Evolutionary conservation across 345 rosid genomes (phyloP).

Genomic region (Brassica carinata): DNA sequence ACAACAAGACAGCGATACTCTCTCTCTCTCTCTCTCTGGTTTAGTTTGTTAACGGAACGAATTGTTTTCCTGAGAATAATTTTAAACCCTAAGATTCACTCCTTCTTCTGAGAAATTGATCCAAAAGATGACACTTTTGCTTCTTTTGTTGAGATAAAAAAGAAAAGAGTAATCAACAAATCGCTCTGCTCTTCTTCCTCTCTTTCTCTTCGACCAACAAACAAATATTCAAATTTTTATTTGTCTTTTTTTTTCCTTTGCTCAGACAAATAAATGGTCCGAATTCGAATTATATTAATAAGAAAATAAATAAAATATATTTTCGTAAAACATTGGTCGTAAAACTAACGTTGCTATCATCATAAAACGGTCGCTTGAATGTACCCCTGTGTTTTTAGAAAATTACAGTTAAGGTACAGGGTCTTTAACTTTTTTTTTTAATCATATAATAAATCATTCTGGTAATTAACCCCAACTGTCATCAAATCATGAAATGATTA

Average conservation of each 20-base stretch:
- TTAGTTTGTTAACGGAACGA: constrained; percentile 8
- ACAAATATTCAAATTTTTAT: constrained; percentile 13
- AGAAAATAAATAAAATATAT: background rate
- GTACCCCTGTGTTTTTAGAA: background rate
- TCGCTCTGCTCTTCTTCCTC: constrained; percentile 38
- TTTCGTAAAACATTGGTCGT: background rate
- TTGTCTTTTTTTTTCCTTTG: background rate
- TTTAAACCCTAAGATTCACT: constrained; percentile 26
- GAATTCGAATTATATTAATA: constrained; percentile 29
- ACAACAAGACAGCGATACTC: no score
- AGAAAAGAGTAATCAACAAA: constrained; percentile 29
- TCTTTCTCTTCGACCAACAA: constrained; percentile 44
- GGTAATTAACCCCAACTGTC: background rate
- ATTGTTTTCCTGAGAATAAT: constrained; percentile 8
- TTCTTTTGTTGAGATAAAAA: constrained; percentile 1
- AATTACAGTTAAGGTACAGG: constrained; percentile 17
- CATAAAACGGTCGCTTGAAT: background rate
- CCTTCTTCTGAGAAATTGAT: background rate
- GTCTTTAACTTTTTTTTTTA: background rate
- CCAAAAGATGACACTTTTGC: constrained; percentile 8
- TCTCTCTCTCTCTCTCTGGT: constrained; percentile 15
- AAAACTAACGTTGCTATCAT: constrained; percentile 15
- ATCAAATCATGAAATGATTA: background rate
- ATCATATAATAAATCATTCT: background rate
- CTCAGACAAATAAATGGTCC: constrained; percentile 28